Conservation (phyloP, 2,329 filamentous ascomycete genomes). For the Lachnellula arida region DNA sequence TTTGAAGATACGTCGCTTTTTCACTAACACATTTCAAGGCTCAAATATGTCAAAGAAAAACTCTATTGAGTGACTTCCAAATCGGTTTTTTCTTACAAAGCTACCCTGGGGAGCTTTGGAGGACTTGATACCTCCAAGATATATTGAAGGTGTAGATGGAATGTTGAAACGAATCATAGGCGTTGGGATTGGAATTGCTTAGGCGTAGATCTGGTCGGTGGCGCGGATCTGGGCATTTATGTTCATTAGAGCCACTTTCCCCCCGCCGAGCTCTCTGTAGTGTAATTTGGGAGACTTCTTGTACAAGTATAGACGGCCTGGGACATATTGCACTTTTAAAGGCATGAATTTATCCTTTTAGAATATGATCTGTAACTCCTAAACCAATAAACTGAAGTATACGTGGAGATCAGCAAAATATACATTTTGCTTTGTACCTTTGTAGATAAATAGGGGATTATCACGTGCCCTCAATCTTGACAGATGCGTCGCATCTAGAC, state of each 20-base stretch:
- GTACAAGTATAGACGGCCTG: conserved; percentile 24
- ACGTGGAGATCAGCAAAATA: background rate
- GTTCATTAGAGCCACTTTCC: conserved; percentile 14
- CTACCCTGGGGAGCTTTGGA: background rate
- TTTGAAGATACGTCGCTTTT: background rate
- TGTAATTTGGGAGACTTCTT: conserved; percentile 23
- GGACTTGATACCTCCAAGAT: background rate
- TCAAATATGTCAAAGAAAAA: too few species aligned
- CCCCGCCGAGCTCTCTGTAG: conserved; percentile 11
- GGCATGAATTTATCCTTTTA: too few species aligned
- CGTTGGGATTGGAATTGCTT: conserved; percentile 15
- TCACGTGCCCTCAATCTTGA: conserved; percentile 7
- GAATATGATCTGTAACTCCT: too few species aligned
- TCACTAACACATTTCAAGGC: background rate
- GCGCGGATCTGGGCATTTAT: conserved; percentile 13
- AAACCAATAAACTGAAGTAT: too few species aligned
- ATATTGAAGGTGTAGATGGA: too few species aligned
- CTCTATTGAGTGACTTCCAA: too few species aligned
- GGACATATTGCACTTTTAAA: background rate
- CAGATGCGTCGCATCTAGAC: background rate
- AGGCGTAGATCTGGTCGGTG: conserved; percentile 5
- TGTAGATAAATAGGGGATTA: background rate
- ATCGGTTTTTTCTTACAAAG: too few species aligned
- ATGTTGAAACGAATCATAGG: background rate
- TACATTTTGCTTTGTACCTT: background rate